Percentiles rank a stretch among this genome's conserved stretches.
These are phyloP conservation scores for Diversispora eburnea DNA, from an alignment of 192 early-diverging fungal genomes.

Conservation along the genomic window DNA sequence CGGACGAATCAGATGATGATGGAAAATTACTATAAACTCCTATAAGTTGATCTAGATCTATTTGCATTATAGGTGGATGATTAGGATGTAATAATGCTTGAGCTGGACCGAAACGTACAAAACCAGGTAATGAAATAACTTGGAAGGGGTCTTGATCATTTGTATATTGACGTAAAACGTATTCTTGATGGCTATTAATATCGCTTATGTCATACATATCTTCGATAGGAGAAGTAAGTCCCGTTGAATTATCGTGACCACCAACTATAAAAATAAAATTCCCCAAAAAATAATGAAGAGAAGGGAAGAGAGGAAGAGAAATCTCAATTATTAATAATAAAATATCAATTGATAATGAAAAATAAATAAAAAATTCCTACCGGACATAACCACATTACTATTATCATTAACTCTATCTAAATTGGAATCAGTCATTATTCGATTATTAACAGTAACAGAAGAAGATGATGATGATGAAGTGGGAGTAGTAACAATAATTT, in stretches of 20 bases:
- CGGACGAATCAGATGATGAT: constrained; percentile 8
- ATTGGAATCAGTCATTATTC: too few species aligned
- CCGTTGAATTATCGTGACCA: too few species aligned
- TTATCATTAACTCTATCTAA: too few species aligned
- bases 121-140: constrained; percentile 35
- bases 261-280: too few species aligned
- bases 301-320: too few species aligned
- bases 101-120: constrained; percentile 29
- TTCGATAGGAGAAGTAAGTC: background rate
- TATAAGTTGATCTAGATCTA: constrained; percentile 5
- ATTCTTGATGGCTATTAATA: background rate
- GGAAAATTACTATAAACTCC: background rate
- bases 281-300: too few species aligned
- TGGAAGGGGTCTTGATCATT: constrained; percentile 42
- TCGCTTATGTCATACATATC: background rate
- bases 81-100: constrained; percentile 4
- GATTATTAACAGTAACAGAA: background rate
- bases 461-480: background rate
- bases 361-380: too few species aligned
- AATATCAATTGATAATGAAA: too few species aligned
- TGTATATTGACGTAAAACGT: constrained; percentile 43
- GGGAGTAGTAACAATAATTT: background rate
- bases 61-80: constrained; percentile 15
- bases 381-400: too few species aligned
- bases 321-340: too few species aligned